Evolutionary conservation across 2,329 filamentous ascomycete genomes (phyloP).

Genomic region (Alternaria tenuissima): DNA sequence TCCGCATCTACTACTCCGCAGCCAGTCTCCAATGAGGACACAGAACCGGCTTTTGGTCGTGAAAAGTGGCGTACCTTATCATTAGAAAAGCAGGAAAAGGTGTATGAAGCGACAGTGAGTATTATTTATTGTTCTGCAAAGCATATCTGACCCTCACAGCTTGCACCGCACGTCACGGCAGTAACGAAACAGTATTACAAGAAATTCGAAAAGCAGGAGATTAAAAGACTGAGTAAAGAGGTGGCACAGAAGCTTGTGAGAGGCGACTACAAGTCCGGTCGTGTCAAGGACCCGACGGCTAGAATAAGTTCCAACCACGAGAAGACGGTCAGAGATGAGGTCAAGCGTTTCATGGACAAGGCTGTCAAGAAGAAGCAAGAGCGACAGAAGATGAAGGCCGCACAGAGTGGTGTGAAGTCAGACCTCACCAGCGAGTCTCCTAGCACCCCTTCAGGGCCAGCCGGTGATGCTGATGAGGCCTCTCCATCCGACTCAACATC

Average conservation of each 20-base stretch:
- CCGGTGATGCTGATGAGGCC: conserved; percentile 12
- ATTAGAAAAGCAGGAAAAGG: conserved; percentile 89
- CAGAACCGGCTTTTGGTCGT: conserved; percentile 59
- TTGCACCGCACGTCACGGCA: conserved; percentile 84
- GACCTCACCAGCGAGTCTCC: conserved; percentile 26
- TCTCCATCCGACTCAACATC: conserved; percentile 39
- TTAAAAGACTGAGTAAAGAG: conserved; percentile 72
- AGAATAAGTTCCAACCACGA: conserved; percentile 79
- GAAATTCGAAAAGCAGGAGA: conserved; percentile 82
- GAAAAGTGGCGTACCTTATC: conserved; percentile 76
- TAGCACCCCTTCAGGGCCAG: conserved; percentile 25
- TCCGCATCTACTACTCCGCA: conserved; percentile 72
- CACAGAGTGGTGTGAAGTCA: conserved; percentile 42
- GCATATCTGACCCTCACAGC: conserved; percentile 57
- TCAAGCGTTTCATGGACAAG: conserved; percentile 86
- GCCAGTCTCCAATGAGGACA: conserved; percentile 62
- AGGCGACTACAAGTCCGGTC: conserved; percentile 88
- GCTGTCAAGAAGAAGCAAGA: conserved; percentile 73
- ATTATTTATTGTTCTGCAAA: not conserved
- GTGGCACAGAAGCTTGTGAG: conserved; percentile 88
- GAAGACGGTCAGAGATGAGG: conserved; percentile 82
- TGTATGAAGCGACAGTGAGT: conserved; percentile 92
- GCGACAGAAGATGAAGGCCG: conserved; percentile 68
- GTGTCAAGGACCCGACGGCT: conserved; percentile 79
- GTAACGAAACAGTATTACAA: conserved; percentile 87